phyloP scores from a whole-genome alignment of 2,329 filamentous ascomycete genomes.

The Paraphoma chrysanthemicola region DNA sequence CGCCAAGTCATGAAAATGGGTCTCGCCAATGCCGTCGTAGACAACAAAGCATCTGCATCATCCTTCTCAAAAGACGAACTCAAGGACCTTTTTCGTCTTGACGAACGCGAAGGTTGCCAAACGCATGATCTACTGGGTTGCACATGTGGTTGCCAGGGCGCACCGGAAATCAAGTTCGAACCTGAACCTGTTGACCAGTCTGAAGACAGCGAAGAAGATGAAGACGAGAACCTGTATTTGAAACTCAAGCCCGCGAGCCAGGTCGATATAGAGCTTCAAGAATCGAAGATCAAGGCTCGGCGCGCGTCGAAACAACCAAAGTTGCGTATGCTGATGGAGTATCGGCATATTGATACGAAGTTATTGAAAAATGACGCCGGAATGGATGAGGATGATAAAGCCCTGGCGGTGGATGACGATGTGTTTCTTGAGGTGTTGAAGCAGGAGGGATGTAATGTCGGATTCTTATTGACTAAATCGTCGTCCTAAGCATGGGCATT shows the following conservation, averaged over 20 bases:
- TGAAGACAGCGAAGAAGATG: slow-evolving; percentile 32
- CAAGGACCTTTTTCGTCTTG: slow-evolving; percentile 70
- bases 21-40: slow-evolving; percentile 74
- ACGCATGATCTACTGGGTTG: slow-evolving; percentile 74
- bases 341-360: slow-evolving; percentile 58
- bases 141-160: slow-evolving; percentile 64
- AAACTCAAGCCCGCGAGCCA: slow-evolving; percentile 49
- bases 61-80: slow-evolving; percentile 72
- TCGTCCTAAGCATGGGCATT: slow-evolving; percentile 10
- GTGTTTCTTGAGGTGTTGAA: slow-evolving; percentile 58
- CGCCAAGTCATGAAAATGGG: slow-evolving; percentile 75
- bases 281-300: slow-evolving; percentile 49
- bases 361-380: slow-evolving; percentile 19
- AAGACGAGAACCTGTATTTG: slow-evolving; percentile 32
- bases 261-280: slow-evolving; percentile 55
- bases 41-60: slow-evolving; percentile 66
- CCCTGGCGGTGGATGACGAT: slow-evolving; percentile 57
- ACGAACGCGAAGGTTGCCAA: slow-evolving; percentile 67
- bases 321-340: slow-evolving; percentile 62
- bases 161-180: slow-evolving; percentile 17
- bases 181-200: slow-evolving; percentile 18
- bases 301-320: slow-evolving; percentile 49
- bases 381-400: slow-evolving; percentile 37
- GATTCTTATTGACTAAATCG: slow-evolving; percentile 59
- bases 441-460: slow-evolving; percentile 53